Evolutionary conservation across 1,284 basidiomycete species (phyloP).

Genomic region (Xerocomus nothofagi): DNA sequence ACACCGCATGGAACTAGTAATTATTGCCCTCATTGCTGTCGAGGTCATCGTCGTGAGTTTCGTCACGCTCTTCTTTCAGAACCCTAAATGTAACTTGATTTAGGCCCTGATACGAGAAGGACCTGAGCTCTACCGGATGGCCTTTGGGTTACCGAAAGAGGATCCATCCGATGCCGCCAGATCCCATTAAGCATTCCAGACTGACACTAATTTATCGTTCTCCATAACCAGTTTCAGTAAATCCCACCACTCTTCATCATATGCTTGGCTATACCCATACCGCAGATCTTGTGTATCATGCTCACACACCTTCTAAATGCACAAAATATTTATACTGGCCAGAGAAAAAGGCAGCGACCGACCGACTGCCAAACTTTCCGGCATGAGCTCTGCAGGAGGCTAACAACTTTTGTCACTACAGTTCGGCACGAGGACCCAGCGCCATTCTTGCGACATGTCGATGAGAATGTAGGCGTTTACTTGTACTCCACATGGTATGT

Average conservation of each 20-base stretch:
- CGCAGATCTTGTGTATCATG: neutral
- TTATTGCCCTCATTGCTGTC: conserved; percentile 87
- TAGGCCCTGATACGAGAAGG: conserved; percentile 36
- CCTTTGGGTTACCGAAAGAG: conserved; percentile 23
- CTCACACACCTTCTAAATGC: too few species aligned
- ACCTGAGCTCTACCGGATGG: conserved; percentile 32
- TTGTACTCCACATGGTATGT: too few species aligned
- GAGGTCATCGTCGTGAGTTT: conserved; percentile 82
- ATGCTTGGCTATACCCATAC: conserved; percentile 6
- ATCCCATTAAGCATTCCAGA: conserved; percentile 6
- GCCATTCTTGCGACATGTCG: too few species aligned
- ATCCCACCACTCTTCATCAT: conserved; percentile 10
- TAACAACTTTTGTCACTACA: too few species aligned
- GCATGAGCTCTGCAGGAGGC: too few species aligned
- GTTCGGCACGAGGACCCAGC: too few species aligned
- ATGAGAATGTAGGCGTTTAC: too few species aligned
- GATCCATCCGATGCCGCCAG: conserved; percentile 1
- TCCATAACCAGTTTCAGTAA: neutral
- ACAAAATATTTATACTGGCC: too few species aligned
- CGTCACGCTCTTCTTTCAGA: conserved; percentile 31
- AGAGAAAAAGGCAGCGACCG: too few species aligned
- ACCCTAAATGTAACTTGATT: conserved; percentile 40
- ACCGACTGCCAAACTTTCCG: too few species aligned
- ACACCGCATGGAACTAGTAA: conserved; percentile 89
- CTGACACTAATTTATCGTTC: conserved; percentile 1